Evolutionary conservation across 345 rosid genomes (phyloP).

Genomic region (Abelmoschus esculentus): DNA sequence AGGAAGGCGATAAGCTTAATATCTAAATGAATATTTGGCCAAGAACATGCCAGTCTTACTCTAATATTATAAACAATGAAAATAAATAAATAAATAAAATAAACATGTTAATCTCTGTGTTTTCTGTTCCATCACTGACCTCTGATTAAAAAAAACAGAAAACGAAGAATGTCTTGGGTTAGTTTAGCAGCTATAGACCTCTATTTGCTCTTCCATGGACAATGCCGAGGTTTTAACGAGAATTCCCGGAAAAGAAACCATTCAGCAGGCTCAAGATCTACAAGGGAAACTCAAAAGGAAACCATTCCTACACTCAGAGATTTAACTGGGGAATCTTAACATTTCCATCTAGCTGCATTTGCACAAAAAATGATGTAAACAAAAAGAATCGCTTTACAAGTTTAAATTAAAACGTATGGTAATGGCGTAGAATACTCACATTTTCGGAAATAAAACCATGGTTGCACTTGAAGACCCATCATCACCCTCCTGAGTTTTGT

Average conservation of each 20-base stretch:
- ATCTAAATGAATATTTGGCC: no score
- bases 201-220: slow-evolving; percentile 1
- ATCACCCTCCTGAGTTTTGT: slow-evolving; percentile 1
- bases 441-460: slow-evolving; percentile 3
- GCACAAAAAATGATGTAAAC: not conserved
- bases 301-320: not conserved
- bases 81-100: not conserved
- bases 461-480: slow-evolving; percentile 6
- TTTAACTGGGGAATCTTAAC: not conserved
- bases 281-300: not conserved
- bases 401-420: not conserved
- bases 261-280: not conserved
- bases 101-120: no score
- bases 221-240: not conserved
- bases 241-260: not conserved
- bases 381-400: not conserved
- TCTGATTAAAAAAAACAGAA: no score
- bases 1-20: no score
- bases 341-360: slow-evolving; percentile 6
- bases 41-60: no score
- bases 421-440: slow-evolving; percentile 11
- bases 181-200: not conserved
- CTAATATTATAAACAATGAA: not conserved
- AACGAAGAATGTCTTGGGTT: not conserved
- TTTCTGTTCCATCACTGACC: no score